Percentiles rank a stretch among this genome's conserved stretches.
phyloP scores from a whole-genome alignment of 148 eudicot species.

The Arbutus unedo region DNA sequence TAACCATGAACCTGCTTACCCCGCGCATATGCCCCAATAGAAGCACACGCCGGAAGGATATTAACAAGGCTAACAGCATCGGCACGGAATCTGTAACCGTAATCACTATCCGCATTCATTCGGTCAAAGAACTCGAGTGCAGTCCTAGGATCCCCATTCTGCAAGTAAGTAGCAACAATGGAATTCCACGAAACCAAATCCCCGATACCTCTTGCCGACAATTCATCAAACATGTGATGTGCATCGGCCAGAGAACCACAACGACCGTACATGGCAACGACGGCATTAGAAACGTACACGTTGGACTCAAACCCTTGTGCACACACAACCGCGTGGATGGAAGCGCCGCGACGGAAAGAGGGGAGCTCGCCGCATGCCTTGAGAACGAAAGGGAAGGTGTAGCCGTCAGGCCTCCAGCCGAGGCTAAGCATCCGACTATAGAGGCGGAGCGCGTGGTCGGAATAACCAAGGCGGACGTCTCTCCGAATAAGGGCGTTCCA shows the following conservation, averaged over 20 bases:
- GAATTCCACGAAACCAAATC: constrained; percentile 77
- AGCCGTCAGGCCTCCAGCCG: constrained; percentile 52
- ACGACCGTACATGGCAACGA: constrained; percentile 58
- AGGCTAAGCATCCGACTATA: constrained; percentile 37
- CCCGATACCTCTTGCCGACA: constrained; percentile 28
- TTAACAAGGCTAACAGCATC: constrained; percentile 67
- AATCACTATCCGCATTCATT: constrained; percentile 26
- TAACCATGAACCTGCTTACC: constrained; percentile 62
- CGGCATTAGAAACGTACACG: constrained; percentile 57
- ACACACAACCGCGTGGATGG: constrained; percentile 40
- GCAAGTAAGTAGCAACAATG: constrained; percentile 48
- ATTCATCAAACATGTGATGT: constrained; percentile 53
- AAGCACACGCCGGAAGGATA: constrained; percentile 62
- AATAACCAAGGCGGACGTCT: constrained; percentile 18
- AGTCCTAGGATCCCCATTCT: constrained; percentile 30
- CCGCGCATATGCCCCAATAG: constrained; percentile 17
- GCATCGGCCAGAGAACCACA: constrained; percentile 44
- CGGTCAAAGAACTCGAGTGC: constrained; percentile 45
- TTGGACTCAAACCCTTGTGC: constrained; percentile 42
- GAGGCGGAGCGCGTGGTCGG: constrained; percentile 20
- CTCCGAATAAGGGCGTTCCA: constrained; percentile 61
- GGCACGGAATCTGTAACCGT: constrained; percentile 22
- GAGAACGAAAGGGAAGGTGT: constrained; percentile 56
- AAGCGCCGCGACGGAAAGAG: constrained; percentile 25
- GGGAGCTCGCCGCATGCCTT: constrained; percentile 55